phyloP scores from a whole-genome alignment of 345 rosid species.

The Lepidium africanum region DNA sequence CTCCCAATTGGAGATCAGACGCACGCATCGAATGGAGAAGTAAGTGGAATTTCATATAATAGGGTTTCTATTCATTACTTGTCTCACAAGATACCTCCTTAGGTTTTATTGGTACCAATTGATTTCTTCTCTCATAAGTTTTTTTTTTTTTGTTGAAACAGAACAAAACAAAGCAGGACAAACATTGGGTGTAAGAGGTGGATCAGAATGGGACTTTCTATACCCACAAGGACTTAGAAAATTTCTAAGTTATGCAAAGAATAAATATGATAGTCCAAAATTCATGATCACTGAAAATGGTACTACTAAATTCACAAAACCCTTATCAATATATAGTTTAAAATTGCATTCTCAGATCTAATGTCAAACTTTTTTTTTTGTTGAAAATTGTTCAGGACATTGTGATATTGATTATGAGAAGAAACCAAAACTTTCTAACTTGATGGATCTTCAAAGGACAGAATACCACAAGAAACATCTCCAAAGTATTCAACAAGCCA shows the following conservation, averaged over 20 bases:
- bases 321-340: background rate
- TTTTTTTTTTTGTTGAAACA: background rate
- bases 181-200: conserved; percentile 30
- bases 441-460: conserved; percentile 31
- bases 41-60: conserved; percentile 15
- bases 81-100: background rate
- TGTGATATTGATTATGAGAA: conserved; percentile 24
- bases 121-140: conserved; percentile 5
- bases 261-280: conserved; percentile 30
- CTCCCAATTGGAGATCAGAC: conserved; percentile 34
- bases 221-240: conserved; percentile 43
- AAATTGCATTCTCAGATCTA: background rate
- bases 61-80: background rate
- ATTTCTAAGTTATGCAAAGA: conserved; percentile 34
- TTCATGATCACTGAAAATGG: conserved; percentile 55
- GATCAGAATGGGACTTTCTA: conserved; percentile 30
- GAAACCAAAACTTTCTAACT: conserved; percentile 24
- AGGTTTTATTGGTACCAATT: background rate
- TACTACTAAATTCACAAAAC: conserved; percentile 17
- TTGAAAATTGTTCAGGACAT: conserved; percentile 16
- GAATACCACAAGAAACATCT: conserved; percentile 35
- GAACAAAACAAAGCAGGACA: conserved; percentile 31
- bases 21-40: conserved; percentile 31
- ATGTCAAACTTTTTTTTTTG: background rate
- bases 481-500: conserved; percentile 29